Evolutionary conservation across 2,329 filamentous ascomycete genomes (phyloP).

Genomic region (Aspergillus fructus): DNA sequence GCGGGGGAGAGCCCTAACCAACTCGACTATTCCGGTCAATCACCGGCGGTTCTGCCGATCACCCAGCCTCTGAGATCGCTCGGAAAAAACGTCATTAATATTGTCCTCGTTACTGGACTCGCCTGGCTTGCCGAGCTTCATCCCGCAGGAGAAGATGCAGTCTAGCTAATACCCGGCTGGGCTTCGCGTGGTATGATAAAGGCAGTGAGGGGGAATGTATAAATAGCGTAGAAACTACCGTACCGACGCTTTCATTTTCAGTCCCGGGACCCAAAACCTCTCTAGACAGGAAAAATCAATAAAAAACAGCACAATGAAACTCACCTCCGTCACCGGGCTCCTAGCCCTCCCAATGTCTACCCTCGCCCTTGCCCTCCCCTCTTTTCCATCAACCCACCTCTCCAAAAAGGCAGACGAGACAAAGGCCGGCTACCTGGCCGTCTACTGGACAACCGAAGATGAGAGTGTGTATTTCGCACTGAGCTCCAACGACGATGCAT

Average conservation of each 20-base stretch:
- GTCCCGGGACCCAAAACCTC: too few species aligned
- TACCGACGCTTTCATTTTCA: too few species aligned
- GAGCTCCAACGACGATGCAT: constrained; percentile 11
- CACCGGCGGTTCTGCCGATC: constrained; percentile 9
- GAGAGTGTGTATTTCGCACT: constrained; percentile 17
- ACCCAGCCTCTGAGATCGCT: background rate
- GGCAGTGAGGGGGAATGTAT: background rate
- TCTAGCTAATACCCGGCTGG: background rate
- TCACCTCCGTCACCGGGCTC: background rate
- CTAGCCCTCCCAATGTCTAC: background rate
- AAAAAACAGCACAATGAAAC: background rate
- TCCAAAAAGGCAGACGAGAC: constrained; percentile 1
- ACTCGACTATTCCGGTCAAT: constrained; percentile 2
- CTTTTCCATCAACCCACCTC: background rate
- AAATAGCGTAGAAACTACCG: background rate
- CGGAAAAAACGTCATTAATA: background rate
- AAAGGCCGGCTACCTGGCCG: constrained; percentile 14
- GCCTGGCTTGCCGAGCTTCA: too few species aligned
- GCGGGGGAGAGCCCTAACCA: constrained; percentile 3
- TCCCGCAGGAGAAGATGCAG: background rate
- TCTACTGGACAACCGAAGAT: constrained; percentile 17
- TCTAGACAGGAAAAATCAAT: too few species aligned
- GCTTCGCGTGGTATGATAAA: background rate
- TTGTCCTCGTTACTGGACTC: background rate
- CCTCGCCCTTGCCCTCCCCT: background rate